Evolutionary conservation across 306 rosid genomes (phyloP), one percentile per base, ranked within the genome.

Genomic region (Medicago arabica): DNA sequence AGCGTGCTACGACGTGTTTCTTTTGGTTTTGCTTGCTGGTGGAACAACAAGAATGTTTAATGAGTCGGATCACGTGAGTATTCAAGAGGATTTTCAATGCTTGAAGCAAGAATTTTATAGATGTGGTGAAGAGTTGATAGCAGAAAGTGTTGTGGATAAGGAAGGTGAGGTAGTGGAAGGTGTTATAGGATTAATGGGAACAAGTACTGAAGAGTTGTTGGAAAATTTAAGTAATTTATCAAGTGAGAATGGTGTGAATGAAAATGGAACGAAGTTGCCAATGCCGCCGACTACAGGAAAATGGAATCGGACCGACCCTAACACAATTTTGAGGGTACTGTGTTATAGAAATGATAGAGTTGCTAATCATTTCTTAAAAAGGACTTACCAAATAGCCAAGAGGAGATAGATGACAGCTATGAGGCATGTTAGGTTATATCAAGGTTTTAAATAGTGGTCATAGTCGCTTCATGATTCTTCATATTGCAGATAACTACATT

Each of bases 241-340:
- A 2, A 83, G 87, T 69, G 93, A 92, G 53, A 55, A 80, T 15
- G 93, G 96, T 69, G 93, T 89, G 62, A 55, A 76, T 15, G 93
- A 92, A 8, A 82, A 84, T 25, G 90, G 92, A n/a, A 89, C 78
- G 8, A 90, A 84, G 82, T 75, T 92, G 43, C 90, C 95, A 4
- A 88, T 92, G 97, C 97, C 98, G 61, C 96, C 96, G 41, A 92
- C 97, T n/a, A 95, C 97, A 16, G 88, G 97, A 71, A 82, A 89
- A 59, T 95, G 98, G 98, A 86, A 82, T 28, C 82, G 89, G 58
- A 19, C 89, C 8, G 97, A 95, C 65, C 96, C 98, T 1, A 92
- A 95, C 82, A 90, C 98, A 65, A 89, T 94, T 49, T 71, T 94
- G 68, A 89, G 98, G 72, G 97, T 94, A 1, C 59, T 95, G 83